Evolutionary conservation across 2,329 filamentous ascomycete genomes (phyloP).

Genomic region (Fusarium euwallaceae): DNA sequence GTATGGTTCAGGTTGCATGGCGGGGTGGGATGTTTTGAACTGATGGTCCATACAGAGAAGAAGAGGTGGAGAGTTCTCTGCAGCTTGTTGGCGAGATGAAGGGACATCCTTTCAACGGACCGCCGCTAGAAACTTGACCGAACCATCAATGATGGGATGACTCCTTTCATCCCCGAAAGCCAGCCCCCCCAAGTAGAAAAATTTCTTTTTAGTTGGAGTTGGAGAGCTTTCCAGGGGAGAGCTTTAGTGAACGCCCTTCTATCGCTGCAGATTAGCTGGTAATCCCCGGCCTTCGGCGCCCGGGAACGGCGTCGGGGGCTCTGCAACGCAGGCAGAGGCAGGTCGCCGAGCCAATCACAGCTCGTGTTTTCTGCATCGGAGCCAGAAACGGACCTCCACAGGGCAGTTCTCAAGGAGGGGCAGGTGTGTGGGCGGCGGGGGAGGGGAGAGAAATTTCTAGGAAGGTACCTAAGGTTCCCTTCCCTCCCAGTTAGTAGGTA

Average conservation of each 20-base stretch:
- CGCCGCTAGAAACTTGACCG: background rate
- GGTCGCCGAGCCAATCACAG: slow-evolving; percentile 34
- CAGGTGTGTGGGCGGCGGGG: slow-evolving; percentile 35
- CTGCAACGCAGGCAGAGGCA: slow-evolving; percentile 6
- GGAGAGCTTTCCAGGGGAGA: slow-evolving; percentile 9
- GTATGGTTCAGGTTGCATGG: slow-evolving; percentile 21
- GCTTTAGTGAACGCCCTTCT: slow-evolving; percentile 13
- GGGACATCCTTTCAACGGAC: slow-evolving; percentile 14
- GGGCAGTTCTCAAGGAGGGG: slow-evolving; percentile 19
- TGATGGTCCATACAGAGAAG: slow-evolving; percentile 31
- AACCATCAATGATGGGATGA: slow-evolving; percentile 16
- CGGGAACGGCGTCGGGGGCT: slow-evolving; percentile 41
- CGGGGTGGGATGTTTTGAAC: slow-evolving; percentile 32
- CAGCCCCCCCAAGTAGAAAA: background rate
- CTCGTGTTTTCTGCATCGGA: slow-evolving; percentile 29
- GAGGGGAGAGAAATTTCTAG: slow-evolving; percentile 38
- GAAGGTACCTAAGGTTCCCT: background rate
- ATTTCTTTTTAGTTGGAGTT: background rate
- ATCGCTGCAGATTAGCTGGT: slow-evolving; percentile 23
- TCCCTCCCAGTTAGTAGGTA: background rate
- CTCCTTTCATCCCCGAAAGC: slow-evolving; percentile 9
- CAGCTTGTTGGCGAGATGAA: background rate
- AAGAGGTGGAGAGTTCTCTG: slow-evolving; percentile 15
- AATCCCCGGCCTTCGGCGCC: slow-evolving; percentile 43
- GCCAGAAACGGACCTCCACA: slow-evolving; percentile 42